Percentiles rank a stretch among this genome's conserved stretches.
These are phyloP conservation scores for Phlyctochytrium arcticum DNA, from an alignment of 192 early-diverging fungal genomes.

Conservation along the genomic window DNA sequence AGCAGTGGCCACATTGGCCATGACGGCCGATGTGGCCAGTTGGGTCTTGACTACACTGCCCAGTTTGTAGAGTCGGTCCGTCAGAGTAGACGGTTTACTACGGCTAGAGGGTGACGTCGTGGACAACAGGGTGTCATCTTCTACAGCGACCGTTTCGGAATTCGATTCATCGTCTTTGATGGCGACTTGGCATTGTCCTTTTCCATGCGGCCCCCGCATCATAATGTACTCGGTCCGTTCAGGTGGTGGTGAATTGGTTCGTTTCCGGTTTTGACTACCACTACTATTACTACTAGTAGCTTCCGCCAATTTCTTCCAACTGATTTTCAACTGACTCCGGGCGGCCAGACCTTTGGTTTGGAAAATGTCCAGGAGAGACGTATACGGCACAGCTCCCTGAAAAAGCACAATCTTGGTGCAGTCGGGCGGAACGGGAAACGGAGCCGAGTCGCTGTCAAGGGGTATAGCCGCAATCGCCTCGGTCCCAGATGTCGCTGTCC, in stretches of 20 bases:
- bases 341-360: slow-evolving; percentile 61
- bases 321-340: slow-evolving; percentile 38
- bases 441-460: slow-evolving; percentile 35
- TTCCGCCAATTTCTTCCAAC: slow-evolving; percentile 61
- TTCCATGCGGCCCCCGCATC: slow-evolving; percentile 89
- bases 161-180: slow-evolving; percentile 33
- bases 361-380: slow-evolving; percentile 79
- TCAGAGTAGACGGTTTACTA: background rate
- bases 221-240: slow-evolving; percentile 87
- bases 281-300: slow-evolving; percentile 27
- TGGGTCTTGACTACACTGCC: slow-evolving; percentile 37
- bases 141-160: background rate
- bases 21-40: no score
- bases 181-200: slow-evolving; percentile 82
- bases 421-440: slow-evolving; percentile 56
- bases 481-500: slow-evolving; percentile 36
- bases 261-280: slow-evolving; percentile 1
- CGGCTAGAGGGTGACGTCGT: slow-evolving; percentile 6
- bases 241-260: slow-evolving; percentile 36
- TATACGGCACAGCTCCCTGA: slow-evolving; percentile 87
- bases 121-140: background rate
- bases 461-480: slow-evolving; percentile 27
- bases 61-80: slow-evolving; percentile 15
- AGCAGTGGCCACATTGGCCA: slow-evolving; percentile 21
- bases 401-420: slow-evolving; percentile 71